Evolutionary conservation across 1,284 basidiomycete genomes (phyloP).

Genomic region (Pascua sp.): DNA sequence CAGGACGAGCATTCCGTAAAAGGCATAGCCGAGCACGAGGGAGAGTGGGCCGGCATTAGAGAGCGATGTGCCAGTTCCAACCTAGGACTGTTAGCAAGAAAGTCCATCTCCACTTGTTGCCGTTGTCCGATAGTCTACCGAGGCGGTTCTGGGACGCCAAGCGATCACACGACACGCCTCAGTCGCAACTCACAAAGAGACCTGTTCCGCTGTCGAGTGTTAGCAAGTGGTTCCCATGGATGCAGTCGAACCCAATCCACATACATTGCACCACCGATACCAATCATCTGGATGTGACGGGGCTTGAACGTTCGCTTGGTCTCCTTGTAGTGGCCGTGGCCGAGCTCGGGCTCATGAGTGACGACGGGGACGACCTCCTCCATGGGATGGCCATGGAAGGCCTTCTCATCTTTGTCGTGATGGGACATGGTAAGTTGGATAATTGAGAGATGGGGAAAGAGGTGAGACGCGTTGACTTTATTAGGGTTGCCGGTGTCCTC

Average conservation of each 20-base stretch:
- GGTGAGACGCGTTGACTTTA: too few relatives aligned
- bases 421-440: constrained; percentile 1
- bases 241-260: too few relatives aligned
- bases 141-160: too few relatives aligned
- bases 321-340: constrained; percentile 3
- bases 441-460: too few relatives aligned
- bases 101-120: neutral
- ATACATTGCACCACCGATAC: neutral
- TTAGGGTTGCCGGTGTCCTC: too few relatives aligned
- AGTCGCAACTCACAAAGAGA: constrained; percentile 32
- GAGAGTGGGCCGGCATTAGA: constrained; percentile 14
- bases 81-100: neutral
- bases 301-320: constrained; percentile 6
- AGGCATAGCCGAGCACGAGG: constrained; percentile 13
- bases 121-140: too few relatives aligned
- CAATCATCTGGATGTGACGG: constrained; percentile 9
- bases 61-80: constrained; percentile 9
- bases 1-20: constrained; percentile 14
- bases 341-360: constrained; percentile 3
- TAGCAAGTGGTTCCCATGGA: too few relatives aligned
- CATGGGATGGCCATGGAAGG: neutral
- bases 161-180: too few relatives aligned
- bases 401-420: constrained; percentile 4
- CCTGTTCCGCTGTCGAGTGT: constrained; percentile 51
- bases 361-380: constrained; percentile 2